These are phyloP conservation scores for Acidomyces sp. DNA, from an alignment of 495 filamentous ascomycete species.

Conservation along the genomic window DNA sequence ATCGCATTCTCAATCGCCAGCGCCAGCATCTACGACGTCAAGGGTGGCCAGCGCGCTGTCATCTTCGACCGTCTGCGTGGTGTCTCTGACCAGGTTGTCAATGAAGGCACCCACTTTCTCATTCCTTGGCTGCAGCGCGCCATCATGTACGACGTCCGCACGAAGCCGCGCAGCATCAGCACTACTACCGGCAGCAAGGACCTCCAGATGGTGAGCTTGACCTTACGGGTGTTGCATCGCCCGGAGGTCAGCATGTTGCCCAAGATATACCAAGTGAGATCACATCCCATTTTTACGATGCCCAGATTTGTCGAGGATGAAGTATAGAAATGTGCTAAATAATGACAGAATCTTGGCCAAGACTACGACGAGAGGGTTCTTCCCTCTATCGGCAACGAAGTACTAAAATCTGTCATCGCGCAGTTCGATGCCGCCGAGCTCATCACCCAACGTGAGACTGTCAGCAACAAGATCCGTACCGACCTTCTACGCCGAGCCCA, in stretches of 20 bases:
- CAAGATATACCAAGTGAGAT: slow-evolving; percentile 90
- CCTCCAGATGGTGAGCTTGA: slow-evolving; percentile 99
- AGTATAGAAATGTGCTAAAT: not conserved
- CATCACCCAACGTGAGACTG: slow-evolving; percentile 96
- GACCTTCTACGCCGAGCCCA: slow-evolving; percentile 90
- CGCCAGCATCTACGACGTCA: slow-evolving; percentile 88
- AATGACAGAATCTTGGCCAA: slow-evolving; percentile 53
- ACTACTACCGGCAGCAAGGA: slow-evolving; percentile 99
- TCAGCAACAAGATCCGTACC: slow-evolving; percentile 84
- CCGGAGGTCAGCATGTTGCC: slow-evolving; percentile 86
- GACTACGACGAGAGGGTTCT: slow-evolving; percentile 99
- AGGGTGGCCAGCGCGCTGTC: slow-evolving; percentile 82
- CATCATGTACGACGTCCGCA: slow-evolving; percentile 95
- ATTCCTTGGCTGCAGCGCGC: slow-evolving; percentile 89
- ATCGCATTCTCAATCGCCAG: slow-evolving; percentile 49
- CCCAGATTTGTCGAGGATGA: slow-evolving; percentile 3
- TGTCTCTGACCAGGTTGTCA: slow-evolving; percentile 82
- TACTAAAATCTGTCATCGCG: slow-evolving; percentile 96
- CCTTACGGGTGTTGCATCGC: slow-evolving; percentile 84
- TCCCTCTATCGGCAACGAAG: slow-evolving; percentile 99
- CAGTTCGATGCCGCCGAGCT: slow-evolving; percentile 99
- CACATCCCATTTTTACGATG: not conserved
- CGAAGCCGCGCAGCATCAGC: slow-evolving; percentile 88
- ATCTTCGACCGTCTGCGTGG: slow-evolving; percentile 94
- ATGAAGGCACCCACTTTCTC: slow-evolving; percentile 95